Conservation (phyloP, 2,329 filamentous ascomycete genomes). For the Hypoxylon sp. region DNA sequence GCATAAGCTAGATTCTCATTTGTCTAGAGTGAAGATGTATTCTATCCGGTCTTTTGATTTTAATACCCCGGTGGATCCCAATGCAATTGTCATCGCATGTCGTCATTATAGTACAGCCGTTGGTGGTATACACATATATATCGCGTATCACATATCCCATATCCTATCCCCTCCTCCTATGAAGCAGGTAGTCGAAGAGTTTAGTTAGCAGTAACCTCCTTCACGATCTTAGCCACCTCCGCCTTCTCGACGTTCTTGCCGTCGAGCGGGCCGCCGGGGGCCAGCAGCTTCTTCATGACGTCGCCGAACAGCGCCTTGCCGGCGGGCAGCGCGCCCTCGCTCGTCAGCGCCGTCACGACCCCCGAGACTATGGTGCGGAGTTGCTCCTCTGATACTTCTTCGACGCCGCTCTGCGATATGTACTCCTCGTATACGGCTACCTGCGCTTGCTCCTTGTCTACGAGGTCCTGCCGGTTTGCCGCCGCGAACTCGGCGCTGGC, state of each 20-base stretch:
- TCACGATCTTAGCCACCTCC: conserved; percentile 71
- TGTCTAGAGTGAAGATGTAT: conserved; percentile 35
- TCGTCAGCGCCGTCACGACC: conserved; percentile 65
- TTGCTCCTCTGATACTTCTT: conserved; percentile 70
- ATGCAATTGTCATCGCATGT: conserved; percentile 22
- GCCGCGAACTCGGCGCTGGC: conserved; percentile 73
- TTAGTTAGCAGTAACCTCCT: conserved; percentile 56
- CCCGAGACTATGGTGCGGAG: conserved; percentile 66
- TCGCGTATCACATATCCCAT: conserved; percentile 1
- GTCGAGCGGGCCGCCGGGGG: conserved; percentile 65
- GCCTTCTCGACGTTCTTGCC: conserved; percentile 75
- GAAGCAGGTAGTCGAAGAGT: not conserved
- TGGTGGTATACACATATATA: conserved; percentile 6
- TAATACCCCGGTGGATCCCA: conserved; percentile 22
- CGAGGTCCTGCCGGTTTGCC: conserved; percentile 76
- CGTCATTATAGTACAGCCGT: conserved; percentile 26
- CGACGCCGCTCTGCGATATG: conserved; percentile 68
- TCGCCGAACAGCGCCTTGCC: conserved; percentile 67
- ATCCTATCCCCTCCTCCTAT: not conserved
- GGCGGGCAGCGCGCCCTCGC: conserved; percentile 55
- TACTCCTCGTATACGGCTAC: conserved; percentile 76
- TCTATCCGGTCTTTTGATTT: conserved; percentile 22
- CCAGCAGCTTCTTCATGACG: conserved; percentile 72
- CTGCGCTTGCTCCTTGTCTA: conserved; percentile 77
- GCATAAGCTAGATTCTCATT: conserved; percentile 14